phyloP scores from a whole-genome alignment of 2,329 filamentous ascomycete species.

The Emergomyces pasteurianus region DNA sequence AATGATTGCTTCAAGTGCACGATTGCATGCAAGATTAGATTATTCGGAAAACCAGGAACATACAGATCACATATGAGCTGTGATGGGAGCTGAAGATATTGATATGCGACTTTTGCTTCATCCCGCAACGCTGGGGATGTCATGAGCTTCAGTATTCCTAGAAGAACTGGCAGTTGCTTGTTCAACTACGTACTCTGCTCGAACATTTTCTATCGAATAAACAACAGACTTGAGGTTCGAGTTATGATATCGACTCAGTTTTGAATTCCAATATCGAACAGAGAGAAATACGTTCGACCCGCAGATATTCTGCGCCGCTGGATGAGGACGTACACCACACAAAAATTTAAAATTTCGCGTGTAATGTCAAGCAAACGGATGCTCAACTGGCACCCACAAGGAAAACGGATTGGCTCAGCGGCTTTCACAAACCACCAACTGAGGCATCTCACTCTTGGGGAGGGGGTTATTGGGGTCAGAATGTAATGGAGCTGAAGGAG shows the following conservation, averaged over 20 bases:
- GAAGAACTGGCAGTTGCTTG: constrained; percentile 35
- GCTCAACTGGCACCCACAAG: not conserved
- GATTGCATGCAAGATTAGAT: constrained; percentile 18
- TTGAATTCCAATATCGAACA: not conserved
- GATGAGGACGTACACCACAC: not conserved
- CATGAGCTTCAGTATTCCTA: constrained; percentile 33
- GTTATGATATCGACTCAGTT: constrained; percentile 5
- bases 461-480: no score
- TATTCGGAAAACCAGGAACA: constrained; percentile 13
- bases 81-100: constrained; percentile 30
- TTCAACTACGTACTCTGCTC: constrained; percentile 32
- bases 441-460: not conserved
- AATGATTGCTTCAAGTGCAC: constrained; percentile 13
- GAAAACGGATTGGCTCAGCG: not conserved
- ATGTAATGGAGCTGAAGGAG: no score
- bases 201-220: constrained; percentile 25
- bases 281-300: no score
- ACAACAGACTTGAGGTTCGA: constrained; percentile 21
- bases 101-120: constrained; percentile 33
- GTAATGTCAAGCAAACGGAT: constrained; percentile 1
- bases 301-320: not conserved
- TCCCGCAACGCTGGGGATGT: no score
- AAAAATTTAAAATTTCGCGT: not conserved
- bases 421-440: not conserved
- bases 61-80: no score